Conservation (phyloP, 257 asterid genomes). For the Voacanga thouarsii region DNA sequence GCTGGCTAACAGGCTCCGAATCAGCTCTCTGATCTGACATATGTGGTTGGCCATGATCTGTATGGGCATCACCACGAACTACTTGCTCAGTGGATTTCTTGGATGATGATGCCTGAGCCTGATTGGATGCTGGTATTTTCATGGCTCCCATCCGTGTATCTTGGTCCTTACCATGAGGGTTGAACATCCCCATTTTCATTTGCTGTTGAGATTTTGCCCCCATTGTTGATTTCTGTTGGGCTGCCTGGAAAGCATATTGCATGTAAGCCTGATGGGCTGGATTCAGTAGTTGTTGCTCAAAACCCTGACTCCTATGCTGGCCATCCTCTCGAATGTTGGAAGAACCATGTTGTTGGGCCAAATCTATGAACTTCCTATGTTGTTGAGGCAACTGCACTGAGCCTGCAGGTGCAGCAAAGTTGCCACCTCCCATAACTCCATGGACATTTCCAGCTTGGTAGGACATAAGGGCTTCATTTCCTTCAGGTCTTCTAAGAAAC, state of each 20-base stretch:
- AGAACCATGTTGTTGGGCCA: conserved; percentile 72
- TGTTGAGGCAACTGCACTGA: conserved; percentile 80
- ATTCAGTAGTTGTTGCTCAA: conserved; percentile 67
- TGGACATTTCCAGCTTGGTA: conserved; percentile 74
- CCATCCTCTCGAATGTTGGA: conserved; percentile 65
- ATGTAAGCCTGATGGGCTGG: conserved; percentile 86
- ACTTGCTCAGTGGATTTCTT: conserved; percentile 62
- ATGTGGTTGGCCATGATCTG: conserved; percentile 58
- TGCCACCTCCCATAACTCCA: conserved; percentile 61
- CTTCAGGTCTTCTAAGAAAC: conserved; percentile 81
- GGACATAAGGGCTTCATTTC: conserved; percentile 64
- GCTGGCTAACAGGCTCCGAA: conserved; percentile 41
- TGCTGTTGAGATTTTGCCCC: conserved; percentile 82
- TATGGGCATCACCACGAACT: conserved; percentile 47
- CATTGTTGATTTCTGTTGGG: conserved; percentile 70
- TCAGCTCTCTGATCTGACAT: conserved; percentile 58
- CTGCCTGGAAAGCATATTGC: conserved; percentile 63
- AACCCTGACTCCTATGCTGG: conserved; percentile 71
- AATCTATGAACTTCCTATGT: conserved; percentile 61
- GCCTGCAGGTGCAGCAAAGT: conserved; percentile 60
- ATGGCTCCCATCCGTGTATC: conserved; percentile 55
- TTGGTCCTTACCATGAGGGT: conserved; percentile 66
- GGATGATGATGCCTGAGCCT: conserved; percentile 65
- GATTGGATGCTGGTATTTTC: conserved; percentile 72
- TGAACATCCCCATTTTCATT: conserved; percentile 64